phyloP scores from a whole-genome alignment of 495 filamentous ascomycete species.

The Penicillium waksmanii region DNA sequence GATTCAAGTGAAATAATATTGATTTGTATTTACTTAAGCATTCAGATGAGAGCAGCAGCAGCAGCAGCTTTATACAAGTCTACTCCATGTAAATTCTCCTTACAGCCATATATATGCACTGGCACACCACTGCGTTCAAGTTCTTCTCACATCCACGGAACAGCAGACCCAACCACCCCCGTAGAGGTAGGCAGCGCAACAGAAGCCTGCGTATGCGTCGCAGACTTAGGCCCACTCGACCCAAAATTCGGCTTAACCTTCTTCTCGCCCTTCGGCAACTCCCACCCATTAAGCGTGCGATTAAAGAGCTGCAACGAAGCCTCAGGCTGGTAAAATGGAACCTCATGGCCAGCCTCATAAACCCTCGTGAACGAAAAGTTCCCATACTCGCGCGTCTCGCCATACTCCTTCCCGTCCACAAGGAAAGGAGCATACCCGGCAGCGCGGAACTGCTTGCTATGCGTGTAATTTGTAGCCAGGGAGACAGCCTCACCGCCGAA shows the following conservation, averaged over 20 bases:
- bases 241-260: conserved; percentile 47
- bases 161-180: background rate
- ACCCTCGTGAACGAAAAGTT: conserved; percentile 61
- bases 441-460: conserved; percentile 41
- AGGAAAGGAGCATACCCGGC: conserved; percentile 53
- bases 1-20: conserved; percentile 6
- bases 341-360: conserved; percentile 63
- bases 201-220: conserved; percentile 61
- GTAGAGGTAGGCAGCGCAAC: conserved; percentile 46
- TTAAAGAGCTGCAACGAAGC: conserved; percentile 56
- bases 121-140: too few species aligned
- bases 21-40: too few species aligned
- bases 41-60: background rate
- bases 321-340: conserved; percentile 60
- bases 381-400: conserved; percentile 58
- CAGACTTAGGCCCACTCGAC: conserved; percentile 49
- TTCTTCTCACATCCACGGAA: too few species aligned
- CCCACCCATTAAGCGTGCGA: conserved; percentile 54
- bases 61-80: background rate
- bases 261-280: conserved; percentile 56
- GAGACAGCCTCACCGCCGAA: conserved; percentile 47
- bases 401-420: conserved; percentile 45
- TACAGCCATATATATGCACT: too few species aligned
- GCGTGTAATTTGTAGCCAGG: conserved; percentile 42
- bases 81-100: too few species aligned